These are phyloP conservation scores for Ogataea paradorogensis DNA, from an alignment of 805 yeast genomes.

Conservation along the genomic window DNA sequence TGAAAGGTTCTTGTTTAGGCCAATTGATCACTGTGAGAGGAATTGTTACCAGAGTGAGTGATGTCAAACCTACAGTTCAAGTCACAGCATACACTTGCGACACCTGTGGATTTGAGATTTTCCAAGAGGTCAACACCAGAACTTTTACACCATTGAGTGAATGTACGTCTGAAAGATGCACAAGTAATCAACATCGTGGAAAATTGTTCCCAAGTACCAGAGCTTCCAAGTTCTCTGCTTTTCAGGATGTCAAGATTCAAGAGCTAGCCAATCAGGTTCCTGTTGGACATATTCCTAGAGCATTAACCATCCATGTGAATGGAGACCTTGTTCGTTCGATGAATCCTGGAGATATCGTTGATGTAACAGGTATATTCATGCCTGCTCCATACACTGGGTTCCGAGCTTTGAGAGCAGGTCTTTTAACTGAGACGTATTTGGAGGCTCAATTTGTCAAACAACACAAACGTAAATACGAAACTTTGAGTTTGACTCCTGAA, in stretches of 20 bases:
- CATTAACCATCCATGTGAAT: conserved; percentile 80
- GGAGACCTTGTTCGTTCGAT: conserved; percentile 86
- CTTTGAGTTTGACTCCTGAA: conserved; percentile 54
- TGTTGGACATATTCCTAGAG: conserved; percentile 94
- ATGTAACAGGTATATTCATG: conserved; percentile 85
- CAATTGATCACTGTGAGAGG: conserved; percentile 88
- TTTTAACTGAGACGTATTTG: conserved; percentile 88
- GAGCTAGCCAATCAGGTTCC: conserved; percentile 97
- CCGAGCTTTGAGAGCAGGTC: conserved; percentile 87
- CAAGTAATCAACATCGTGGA: conserved; percentile 77
- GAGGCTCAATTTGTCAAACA: conserved; percentile 85
- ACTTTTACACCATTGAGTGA: conserved; percentile 84
- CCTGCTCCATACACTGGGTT: conserved; percentile 97
- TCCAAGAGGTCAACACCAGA: conserved; percentile 87
- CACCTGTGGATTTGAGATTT: conserved; percentile 92
- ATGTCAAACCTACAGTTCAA: conserved; percentile 87
- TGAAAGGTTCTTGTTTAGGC: conserved; percentile 81
- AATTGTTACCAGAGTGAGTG: conserved; percentile 91
- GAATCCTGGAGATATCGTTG: conserved; percentile 94
- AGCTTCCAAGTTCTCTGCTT: conserved; percentile 91
- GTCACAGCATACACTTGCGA: conserved; percentile 98
- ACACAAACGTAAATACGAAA: conserved; percentile 84
- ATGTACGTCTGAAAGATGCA: conserved; percentile 81
- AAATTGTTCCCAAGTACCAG: conserved; percentile 89
- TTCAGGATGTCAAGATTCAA: conserved; percentile 94